Evolutionary conservation across 257 asterid species (phyloP).

Genomic region (Forsythia suspensa): DNA sequence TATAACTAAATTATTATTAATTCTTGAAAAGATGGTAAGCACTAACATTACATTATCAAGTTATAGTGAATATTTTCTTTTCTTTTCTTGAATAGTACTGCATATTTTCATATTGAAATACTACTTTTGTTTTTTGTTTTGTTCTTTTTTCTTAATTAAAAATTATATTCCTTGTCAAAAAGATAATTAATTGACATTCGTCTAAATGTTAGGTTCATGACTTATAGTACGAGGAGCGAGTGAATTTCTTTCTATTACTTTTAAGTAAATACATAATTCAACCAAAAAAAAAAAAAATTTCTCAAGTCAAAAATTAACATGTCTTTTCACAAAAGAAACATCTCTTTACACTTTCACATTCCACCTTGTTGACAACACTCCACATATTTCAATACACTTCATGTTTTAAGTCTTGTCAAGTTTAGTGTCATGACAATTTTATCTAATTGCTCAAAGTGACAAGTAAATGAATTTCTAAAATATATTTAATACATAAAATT

Average conservation of each 20-base stretch:
- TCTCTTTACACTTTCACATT: not conserved
- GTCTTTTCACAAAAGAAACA: no score
- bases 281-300: not conserved
- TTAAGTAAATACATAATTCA: not conserved
- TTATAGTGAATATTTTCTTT: not conserved
- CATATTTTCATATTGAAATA: not conserved
- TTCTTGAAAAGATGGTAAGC: constrained; percentile 22
- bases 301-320: not conserved
- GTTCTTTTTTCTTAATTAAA: not conserved
- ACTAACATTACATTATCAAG: constrained; percentile 14
- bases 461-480: not conserved
- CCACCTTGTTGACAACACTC: not conserved
- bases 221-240: not conserved
- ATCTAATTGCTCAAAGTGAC: not conserved
- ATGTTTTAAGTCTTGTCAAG: no score
- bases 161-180: not conserved
- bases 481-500: no score
- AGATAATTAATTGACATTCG: not conserved
- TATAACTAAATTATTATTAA: constrained; percentile 6
- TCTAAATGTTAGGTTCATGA: not conserved
- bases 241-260: not conserved
- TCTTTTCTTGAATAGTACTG: not conserved
- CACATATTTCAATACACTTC: no score
- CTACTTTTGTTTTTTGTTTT: not conserved
- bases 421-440: no score